These are phyloP conservation scores for Vaccinium darrowii DNA, from an alignment of 148 eudicot genomes.

Conservation along the genomic window DNA sequence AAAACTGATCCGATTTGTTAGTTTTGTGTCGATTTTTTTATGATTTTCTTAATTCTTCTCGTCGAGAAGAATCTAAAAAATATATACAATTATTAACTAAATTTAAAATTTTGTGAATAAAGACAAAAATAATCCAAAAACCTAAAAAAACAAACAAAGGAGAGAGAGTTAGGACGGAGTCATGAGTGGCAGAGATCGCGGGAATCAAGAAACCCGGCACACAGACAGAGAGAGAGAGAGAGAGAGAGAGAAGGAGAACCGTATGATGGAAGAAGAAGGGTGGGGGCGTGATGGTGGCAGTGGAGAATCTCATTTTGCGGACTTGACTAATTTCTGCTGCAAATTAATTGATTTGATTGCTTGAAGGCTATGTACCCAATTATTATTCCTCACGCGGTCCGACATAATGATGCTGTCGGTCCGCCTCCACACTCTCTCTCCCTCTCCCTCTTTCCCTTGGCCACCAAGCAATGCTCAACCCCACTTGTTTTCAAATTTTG, in stretches of 20 bases:
- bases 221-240: neutral
- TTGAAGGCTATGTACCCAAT: conserved; percentile 4
- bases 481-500: too few species aligned
- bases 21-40: too few species aligned
- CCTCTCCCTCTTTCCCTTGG: too few species aligned
- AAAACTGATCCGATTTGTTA: too few species aligned
- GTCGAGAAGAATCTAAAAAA: too few species aligned
- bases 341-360: neutral
- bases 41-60: too few species aligned
- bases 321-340: neutral
- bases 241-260: too few species aligned
- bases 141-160: neutral
- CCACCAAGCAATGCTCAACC: too few species aligned
- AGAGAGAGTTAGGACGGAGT: neutral
- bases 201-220: conserved; percentile 7
- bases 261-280: neutral
- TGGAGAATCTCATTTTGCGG: conserved; percentile 2
- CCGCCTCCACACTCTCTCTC: neutral
- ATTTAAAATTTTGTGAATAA: neutral
- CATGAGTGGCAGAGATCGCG: conserved; percentile 9
- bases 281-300: neutral
- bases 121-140: too few species aligned
- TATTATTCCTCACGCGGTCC: conserved; percentile 28
- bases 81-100: too few species aligned
- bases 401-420: conserved; percentile 30